Base-by-base conservation (phyloP, 2,329 filamentous ascomycete genomes). In the Colletotrichum liaoningense region DNA sequence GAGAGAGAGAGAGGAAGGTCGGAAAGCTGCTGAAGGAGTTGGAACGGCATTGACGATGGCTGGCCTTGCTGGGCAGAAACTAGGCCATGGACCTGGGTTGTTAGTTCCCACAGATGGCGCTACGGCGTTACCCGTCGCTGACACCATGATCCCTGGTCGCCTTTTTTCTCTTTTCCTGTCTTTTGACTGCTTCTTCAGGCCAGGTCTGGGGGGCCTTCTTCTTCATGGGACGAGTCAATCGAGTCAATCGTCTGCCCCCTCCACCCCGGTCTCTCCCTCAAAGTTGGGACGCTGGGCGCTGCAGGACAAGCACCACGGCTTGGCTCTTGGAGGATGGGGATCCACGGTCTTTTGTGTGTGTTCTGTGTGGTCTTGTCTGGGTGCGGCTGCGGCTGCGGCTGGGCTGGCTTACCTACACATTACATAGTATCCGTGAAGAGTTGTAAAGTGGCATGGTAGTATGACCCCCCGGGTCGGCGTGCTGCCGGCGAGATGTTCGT, bases 401-500 rank as follows among this genome's bases (percentile, higher is more conserved):
- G 33, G 33, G 33, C 33, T n/a, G 42, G 42, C 42, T 49, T 49
- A n/a, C 42, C 7, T n/a, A n/a, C 42, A n/a, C 42, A 46, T 14
- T 42, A 42, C 16, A 42, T 16, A 42, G 14, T n/a, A 9, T 49
- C 16, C 8, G 42, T n/a, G 42, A n/a, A 16, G 38, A 42, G 38
- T n/a, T 49, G 42, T 49, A 9, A 49, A 54, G 46, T 26, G 42
- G 26, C n/a, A 42, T 60, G 42, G 16, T 26, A 33, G 42, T 7
- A 28, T 63, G 22, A 49, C 28, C 42, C n/a, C 28, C 49, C 63
- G 65, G 64, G 38, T 63, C 65, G 54, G 65, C 64, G 58, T 68
- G 65, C 54, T 72, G 64, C 69, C 69, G 64, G 64, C 57, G 52
- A 63, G 64, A 68, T 57, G 64, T 68, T 63, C 69, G 63, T 67